phyloP scores from a whole-genome alignment of 2,329 filamentous ascomycete species.

The Exophiala oligosperma region DNA sequence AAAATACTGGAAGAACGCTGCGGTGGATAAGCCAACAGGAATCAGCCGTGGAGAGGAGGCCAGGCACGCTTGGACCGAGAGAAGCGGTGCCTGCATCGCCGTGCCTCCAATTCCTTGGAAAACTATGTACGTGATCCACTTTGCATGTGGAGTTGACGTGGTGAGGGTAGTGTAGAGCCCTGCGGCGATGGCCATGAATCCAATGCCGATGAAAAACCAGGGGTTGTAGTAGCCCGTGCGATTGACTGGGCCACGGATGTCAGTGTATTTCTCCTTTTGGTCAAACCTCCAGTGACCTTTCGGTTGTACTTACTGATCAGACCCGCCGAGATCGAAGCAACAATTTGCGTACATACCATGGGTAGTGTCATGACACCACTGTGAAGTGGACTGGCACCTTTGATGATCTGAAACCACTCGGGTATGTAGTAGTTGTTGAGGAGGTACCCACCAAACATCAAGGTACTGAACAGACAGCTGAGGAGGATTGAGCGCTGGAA shows the following conservation, averaged over 20 bases:
- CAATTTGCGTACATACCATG: conserved; percentile 19
- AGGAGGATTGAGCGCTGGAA: conserved; percentile 11
- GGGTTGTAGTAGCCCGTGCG: conserved; percentile 41
- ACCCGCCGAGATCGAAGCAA: conserved; percentile 16
- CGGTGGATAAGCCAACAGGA: conserved; percentile 36
- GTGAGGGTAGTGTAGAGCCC: conserved; percentile 39
- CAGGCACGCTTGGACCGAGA: conserved; percentile 38
- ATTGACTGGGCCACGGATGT: conserved; percentile 1
- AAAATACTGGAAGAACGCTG: conserved; percentile 40
- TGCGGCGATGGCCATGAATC: conserved; percentile 37
- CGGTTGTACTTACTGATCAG: conserved; percentile 2
- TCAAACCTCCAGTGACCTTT: too few relatives aligned
- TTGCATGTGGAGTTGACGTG: conserved; percentile 32
- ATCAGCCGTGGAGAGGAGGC: conserved; percentile 31
- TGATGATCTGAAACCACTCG: conserved; percentile 48
- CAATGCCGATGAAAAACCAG: conserved; percentile 38
- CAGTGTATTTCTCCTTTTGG: too few relatives aligned
- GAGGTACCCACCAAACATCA: conserved; percentile 31
- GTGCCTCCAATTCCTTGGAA: conserved; percentile 39
- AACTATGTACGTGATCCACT: conserved; percentile 44
- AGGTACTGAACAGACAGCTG: conserved; percentile 28
- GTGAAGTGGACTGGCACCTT: conserved; percentile 33
- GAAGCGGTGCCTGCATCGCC: conserved; percentile 38
- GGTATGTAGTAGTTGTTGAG: conserved; percentile 39
- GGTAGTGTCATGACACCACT: conserved; percentile 28